phyloP scores from a whole-genome alignment of 2,329 filamentous ascomycete species.

The Beauveria brongniartii region DNA sequence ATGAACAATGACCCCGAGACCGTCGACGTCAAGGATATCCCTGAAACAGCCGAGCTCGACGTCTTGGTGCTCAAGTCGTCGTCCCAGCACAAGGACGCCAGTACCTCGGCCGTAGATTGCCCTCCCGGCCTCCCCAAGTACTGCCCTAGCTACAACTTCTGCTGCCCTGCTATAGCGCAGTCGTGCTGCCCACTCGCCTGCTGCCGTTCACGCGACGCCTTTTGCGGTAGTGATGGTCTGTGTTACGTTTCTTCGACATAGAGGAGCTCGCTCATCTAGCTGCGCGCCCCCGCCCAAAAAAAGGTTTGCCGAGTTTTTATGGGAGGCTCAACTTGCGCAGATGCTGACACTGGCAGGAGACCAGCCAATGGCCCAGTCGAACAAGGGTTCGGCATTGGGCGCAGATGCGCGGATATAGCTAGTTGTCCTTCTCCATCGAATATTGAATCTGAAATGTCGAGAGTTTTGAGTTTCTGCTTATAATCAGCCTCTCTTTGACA shows the following conservation, averaged over 20 bases:
- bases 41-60: background rate
- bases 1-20: background rate
- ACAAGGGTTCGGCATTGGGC: background rate
- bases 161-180: background rate
- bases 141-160: constrained; percentile 8
- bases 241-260: background rate
- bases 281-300: background rate
- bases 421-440: background rate
- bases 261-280: background rate
- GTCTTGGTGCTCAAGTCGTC: background rate
- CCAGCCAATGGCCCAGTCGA: background rate
- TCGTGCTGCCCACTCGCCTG: constrained; percentile 11
- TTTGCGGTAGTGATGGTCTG: constrained; percentile 8
- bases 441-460: background rate
- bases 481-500: background rate
- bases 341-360: background rate
- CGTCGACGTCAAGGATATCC: background rate
- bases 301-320: background rate
- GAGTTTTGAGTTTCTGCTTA: too few relatives aligned
- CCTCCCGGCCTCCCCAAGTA: background rate
- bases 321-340: background rate
- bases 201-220: background rate
- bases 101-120: background rate
- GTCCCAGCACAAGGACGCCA: background rate
- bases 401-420: background rate